phyloP scores from a whole-genome alignment of 1,139 yeast genomes.

The Williopsis jadinii region DNA sequence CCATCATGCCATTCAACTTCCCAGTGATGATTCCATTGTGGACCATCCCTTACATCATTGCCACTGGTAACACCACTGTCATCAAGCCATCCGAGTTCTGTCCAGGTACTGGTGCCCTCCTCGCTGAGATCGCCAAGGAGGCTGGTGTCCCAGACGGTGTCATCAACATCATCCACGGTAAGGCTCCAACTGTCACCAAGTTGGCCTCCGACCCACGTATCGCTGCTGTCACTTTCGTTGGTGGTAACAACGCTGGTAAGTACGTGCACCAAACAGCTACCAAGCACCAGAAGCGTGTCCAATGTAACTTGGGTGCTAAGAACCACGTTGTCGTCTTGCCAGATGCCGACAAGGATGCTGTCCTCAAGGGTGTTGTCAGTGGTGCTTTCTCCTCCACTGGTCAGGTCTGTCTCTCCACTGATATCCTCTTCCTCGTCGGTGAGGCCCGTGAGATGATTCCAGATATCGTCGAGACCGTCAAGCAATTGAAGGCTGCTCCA shows the following conservation, averaged over 20 bases:
- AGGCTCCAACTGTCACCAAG: conserved; percentile 69
- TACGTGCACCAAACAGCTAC: conserved; percentile 23
- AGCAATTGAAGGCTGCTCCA: conserved; percentile 19
- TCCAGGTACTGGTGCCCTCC: conserved; percentile 74
- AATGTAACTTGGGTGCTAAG: conserved; percentile 26
- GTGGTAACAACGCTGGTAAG: conserved; percentile 27
- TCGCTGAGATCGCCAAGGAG: conserved; percentile 66
- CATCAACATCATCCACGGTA: conserved; percentile 69
- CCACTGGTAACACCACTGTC: conserved; percentile 72
- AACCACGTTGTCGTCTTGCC: conserved; percentile 26
- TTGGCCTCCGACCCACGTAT: conserved; percentile 70
- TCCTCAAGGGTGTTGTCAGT: conserved; percentile 23
- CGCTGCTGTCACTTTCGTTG: conserved; percentile 55
- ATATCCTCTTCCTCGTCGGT: conserved; percentile 24
- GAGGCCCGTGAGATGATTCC: conserved; percentile 23
- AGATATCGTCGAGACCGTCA: conserved; percentile 21
- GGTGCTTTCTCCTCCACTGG: conserved; percentile 26
- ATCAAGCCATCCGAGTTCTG: conserved; percentile 74
- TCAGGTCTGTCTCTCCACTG: conserved; percentile 24
- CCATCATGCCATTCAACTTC: conserved; percentile 66
- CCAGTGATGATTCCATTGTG: conserved; percentile 86
- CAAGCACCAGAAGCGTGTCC: conserved; percentile 23
- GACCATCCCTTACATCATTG: conserved; percentile 71
- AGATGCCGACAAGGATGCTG: conserved; percentile 23
- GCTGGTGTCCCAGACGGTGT: conserved; percentile 82